Percentiles rank a stretch among this genome's conserved stretches.
Evolutionary conservation across 768 basidiomycete genomes (phyloP).

Genomic region (Suillus hirtellus): DNA sequence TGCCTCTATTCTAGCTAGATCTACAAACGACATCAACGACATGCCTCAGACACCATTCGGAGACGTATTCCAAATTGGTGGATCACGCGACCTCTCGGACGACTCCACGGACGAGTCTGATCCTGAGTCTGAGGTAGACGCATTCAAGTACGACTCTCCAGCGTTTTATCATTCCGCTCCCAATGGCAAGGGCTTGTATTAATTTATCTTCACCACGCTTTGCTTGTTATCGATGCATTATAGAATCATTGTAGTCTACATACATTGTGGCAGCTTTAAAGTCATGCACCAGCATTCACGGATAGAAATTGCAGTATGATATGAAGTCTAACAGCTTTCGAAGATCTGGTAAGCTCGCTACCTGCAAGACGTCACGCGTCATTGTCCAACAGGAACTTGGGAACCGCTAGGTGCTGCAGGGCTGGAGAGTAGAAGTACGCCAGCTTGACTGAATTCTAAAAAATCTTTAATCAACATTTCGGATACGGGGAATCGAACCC

Average conservation of each 20-base stretch:
- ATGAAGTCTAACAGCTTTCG: conserved; percentile 69
- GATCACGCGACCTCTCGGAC: conserved; percentile 37
- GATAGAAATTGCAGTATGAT: background rate
- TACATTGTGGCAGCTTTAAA: background rate
- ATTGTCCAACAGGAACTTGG: conserved; percentile 60
- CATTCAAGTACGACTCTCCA: conserved; percentile 63
- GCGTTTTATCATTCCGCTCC: conserved; percentile 44
- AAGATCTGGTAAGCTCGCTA: conserved; percentile 89
- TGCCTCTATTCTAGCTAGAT: conserved; percentile 81
- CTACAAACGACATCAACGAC: conserved; percentile 53
- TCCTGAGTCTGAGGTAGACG: conserved; percentile 44
- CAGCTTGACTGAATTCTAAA: conserved; percentile 33
- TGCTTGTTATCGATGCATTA: conserved; percentile 7
- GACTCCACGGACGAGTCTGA: conserved; percentile 48
- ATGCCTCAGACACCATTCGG: conserved; percentile 78
- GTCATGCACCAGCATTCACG: background rate
- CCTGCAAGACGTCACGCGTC: conserved; percentile 87
- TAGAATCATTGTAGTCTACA: background rate
- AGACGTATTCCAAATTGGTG: conserved; percentile 68
- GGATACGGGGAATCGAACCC: conserved; percentile 59
- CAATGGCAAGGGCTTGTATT: conserved; percentile 38
- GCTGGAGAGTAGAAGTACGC: conserved; percentile 85
- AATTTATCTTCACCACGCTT: conserved; percentile 9
- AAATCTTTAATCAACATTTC: conserved; percentile 7
- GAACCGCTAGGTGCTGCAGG: conserved; percentile 62